Evolutionary conservation across 2,329 filamentous ascomycete species (phyloP), one percentile per base, ranked within the genome.

Genomic region (Ascomycota sp.): DNA sequence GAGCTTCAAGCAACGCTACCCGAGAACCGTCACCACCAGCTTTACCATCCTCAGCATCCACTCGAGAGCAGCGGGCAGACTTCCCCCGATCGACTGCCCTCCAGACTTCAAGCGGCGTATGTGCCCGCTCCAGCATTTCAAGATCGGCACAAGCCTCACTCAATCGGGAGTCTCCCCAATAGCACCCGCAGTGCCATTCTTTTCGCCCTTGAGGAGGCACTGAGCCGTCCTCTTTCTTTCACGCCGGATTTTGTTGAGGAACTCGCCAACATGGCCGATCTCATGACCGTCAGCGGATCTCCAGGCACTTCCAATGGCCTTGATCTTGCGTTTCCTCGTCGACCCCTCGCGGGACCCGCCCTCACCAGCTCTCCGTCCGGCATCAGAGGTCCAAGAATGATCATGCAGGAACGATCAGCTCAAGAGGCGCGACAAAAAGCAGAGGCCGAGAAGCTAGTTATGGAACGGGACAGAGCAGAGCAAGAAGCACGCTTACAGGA

Each of bases 241-340:
- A 91, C 83, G 7, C 66, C 78, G 17, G 83, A 93, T 52, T 57
- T 75, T 41, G 65, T 75, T 36, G 89, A 98, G 62, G 80, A 92
- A 59, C 77, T 80, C 65, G 80, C 85, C 41, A 69, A 71, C 44
- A 95, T 98, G 85, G 78, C 85, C 42, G 85, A 93, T 51, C 63
- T 93, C 42, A 52, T 61, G 37, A 50, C 51, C 35, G 63, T 69
- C 45, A 67, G 70, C 46, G 60, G 61, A 43, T 57, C 61, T 38
- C 59, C 63, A 42, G 53, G 58, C 40, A 51, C 57, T 38, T 60
- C 65, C 38, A 66, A 67, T 46, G 67, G 66, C 40, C 65, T 66
- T 47, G 63, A 57, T 33, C 35, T 55, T 23, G 42, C 58, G 2
- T 50, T 55, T 13, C 45, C 59, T 9, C 51, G 44, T 20, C 56